These are phyloP conservation scores for Porphyrellus sp. DNA, from an alignment of 1,284 basidiomycete genomes.

Conservation along the genomic window DNA sequence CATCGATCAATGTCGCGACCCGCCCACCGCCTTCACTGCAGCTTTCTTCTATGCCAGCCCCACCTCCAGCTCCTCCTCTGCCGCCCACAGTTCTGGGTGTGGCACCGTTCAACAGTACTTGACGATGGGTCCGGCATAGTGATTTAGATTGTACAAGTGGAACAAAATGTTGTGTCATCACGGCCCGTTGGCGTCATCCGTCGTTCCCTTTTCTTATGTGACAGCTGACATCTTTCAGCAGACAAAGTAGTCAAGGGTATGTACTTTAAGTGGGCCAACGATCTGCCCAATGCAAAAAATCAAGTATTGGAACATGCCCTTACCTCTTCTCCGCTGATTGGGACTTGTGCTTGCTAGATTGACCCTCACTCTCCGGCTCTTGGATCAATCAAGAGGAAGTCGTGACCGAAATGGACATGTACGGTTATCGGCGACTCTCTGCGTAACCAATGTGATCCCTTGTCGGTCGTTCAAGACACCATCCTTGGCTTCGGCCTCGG, in stretches of 20 bases:
- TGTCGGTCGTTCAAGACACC: constrained; percentile 3
- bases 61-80: neutral
- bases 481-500: neutral
- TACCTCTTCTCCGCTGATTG: neutral
- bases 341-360: constrained; percentile 50
- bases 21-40: constrained; percentile 44
- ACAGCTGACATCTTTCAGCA: neutral
- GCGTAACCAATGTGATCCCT: constrained; percentile 61
- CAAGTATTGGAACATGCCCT: constrained; percentile 88
- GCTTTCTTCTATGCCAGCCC: too few species aligned
- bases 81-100: constrained; percentile 10
- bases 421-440: constrained; percentile 62
- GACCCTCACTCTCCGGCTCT: constrained; percentile 50
- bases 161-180: constrained; percentile 45
- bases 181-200: neutral
- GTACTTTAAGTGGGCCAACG: constrained; percentile 91
- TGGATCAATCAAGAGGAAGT: constrained; percentile 11
- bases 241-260: constrained; percentile 78
- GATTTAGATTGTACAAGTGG: constrained; percentile 96
- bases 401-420: constrained; percentile 23
- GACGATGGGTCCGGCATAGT: constrained; percentile 95
- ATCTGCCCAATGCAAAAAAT: constrained; percentile 85
- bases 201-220: too few species aligned
- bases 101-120: constrained; percentile 53
- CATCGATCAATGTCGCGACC: constrained; percentile 75